Base-by-base conservation (phyloP, 176 grass and related monocot genomes). In the Aegilops sharonensis region DNA sequence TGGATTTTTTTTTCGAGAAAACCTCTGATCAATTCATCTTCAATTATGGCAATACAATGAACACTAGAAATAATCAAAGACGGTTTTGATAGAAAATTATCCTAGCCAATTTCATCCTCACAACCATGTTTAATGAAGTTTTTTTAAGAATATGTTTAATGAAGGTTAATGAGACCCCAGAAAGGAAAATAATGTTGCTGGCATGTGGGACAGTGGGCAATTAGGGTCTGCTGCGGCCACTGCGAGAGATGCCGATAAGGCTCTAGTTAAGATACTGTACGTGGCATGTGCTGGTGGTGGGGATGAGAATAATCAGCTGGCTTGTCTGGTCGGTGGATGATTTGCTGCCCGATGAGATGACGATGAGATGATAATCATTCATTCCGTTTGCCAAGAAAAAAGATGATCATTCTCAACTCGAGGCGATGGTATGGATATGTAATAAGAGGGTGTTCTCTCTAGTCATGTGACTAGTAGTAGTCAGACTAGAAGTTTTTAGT, bases 291-390 rank as follows among this genome's bases (percentile, higher is more conserved):
- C 30, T 73, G 35, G 3, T 56, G 48, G 74, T 18, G 9, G 79
- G 11, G 50, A 32, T 71, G 30, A 64, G 83, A 82, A 43, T 82
- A 86, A 90, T 72, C 78, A 37, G 5, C 30, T 56, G 69, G 30
- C 23, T 31, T 57, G 75, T 60, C 17, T 42, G 65, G 78, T 67
- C 56, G 64, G 65, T 14, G 80, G 73, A 78, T 73, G 84, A 73
- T 86, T 83, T 56, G 71, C 29, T 56, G 24, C 15, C 40, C 2
- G 39, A 68, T 48, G 52, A 57, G 40, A 42, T 42, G 39, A 40
- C 27, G 40, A 43, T 3, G 42, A 40, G 52, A 56, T 2, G 52
- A 56, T 20, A 17, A 56, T 56, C 1, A 57, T 57, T 21, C 54
- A 59, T 59, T 21, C 54, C 18, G 18, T 59, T 9, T 59, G 54